Percentiles rank a stretch among this genome's conserved stretches.
phyloP scores from a whole-genome alignment of 169 alveolate species.

The Plasmodium sp. region DNA sequence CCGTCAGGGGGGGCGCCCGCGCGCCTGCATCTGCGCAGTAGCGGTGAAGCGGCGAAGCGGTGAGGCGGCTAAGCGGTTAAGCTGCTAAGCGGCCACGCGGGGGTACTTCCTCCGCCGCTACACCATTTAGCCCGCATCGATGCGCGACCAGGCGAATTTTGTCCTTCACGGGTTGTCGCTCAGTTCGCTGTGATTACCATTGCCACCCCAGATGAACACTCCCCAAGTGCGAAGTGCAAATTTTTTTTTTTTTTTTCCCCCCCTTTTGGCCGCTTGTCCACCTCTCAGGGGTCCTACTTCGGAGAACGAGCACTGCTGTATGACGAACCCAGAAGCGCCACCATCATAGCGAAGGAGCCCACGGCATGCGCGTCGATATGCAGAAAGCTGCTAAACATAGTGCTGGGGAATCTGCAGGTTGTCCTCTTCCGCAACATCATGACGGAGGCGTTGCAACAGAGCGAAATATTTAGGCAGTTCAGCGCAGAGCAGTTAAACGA shows the following conservation, averaged over 20 bases:
- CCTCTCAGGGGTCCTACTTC: slow-evolving; percentile 93
- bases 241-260: not conserved
- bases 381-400: slow-evolving; percentile 86
- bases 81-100: not conserved
- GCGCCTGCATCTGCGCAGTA: not conserved
- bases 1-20: not conserved
- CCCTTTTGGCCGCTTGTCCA: slow-evolving; percentile 81
- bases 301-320: slow-evolving; percentile 95
- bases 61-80: not conserved
- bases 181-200: not conserved
- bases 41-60: too few relatives aligned
- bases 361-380: slow-evolving; percentile 90
- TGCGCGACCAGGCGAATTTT: not conserved
- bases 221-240: not conserved
- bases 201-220: not conserved
- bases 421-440: slow-evolving; percentile 89
- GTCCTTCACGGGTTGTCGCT: not conserved
- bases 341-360: slow-evolving; percentile 89
- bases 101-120: not conserved
- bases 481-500: slow-evolving; percentile 86
- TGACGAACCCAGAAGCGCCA: slow-evolving; percentile 95
- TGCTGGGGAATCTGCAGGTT: slow-evolving; percentile 90
- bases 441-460: slow-evolving; percentile 89
- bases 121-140: not conserved
- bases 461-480: slow-evolving; percentile 88